Conservation (phyloP, 805 yeast species). For the Saturnispora galanensis region DNA sequence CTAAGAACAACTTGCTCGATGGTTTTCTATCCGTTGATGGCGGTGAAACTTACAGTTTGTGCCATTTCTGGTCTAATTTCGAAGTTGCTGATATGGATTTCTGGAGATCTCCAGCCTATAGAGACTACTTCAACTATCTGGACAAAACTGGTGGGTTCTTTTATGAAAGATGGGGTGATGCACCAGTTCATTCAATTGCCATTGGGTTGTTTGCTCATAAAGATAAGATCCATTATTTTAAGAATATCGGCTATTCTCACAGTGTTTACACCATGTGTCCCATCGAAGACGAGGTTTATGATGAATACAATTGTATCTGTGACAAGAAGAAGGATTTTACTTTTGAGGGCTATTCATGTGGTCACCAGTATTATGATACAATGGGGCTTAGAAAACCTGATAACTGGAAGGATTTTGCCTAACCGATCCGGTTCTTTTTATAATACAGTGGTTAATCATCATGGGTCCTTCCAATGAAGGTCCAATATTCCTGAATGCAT, state of each 20-base stretch:
- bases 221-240: conserved; percentile 57
- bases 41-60: conserved; percentile 57
- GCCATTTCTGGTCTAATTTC: conserved; percentile 80
- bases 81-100: conserved; percentile 67
- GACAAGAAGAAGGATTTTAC: conserved; percentile 31
- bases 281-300: conserved; percentile 21
- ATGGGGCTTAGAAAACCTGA: conserved; percentile 20
- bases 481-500: too few species aligned
- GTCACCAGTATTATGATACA: conserved; percentile 23
- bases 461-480: too few species aligned
- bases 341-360: conserved; percentile 29
- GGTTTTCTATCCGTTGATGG: conserved; percentile 48
- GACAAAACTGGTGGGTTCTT: conserved; percentile 70
- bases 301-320: conserved; percentile 29
- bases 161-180: conserved; percentile 91
- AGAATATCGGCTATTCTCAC: conserved; percentile 68
- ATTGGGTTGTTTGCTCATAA: conserved; percentile 50
- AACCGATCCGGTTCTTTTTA: neutral
- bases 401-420: conserved; percentile 18
- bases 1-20: conserved; percentile 43
- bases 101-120: conserved; percentile 49
- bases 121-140: conserved; percentile 48
- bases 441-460: neutral
- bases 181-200: conserved; percentile 80
- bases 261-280: conserved; percentile 39